Conservation (phyloP, 139 green algal species). For the Diplosphaera chodatii region DNA sequence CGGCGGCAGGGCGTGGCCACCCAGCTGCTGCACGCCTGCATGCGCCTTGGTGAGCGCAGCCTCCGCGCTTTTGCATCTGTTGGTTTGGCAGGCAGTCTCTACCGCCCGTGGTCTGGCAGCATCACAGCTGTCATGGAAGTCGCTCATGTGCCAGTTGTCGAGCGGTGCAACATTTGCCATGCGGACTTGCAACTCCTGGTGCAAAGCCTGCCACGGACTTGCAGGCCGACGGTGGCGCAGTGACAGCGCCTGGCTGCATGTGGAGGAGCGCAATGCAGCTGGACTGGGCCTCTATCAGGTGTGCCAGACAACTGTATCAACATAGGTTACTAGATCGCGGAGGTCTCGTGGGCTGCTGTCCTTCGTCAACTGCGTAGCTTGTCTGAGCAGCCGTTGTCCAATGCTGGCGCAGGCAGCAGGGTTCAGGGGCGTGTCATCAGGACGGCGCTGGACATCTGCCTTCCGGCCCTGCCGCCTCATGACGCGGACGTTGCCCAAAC, state of each 20-base stretch:
- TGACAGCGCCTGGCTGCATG: conserved; percentile 49
- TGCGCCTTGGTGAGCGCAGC: conserved; percentile 22
- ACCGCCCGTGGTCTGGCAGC: too few species aligned
- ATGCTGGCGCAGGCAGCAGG: not conserved
- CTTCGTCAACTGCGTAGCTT: too few species aligned
- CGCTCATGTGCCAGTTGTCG: too few species aligned
- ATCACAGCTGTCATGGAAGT: too few species aligned
- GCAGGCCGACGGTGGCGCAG: conserved; percentile 32
- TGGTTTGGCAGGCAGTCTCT: too few species aligned
- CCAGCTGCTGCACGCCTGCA: conserved; percentile 30
- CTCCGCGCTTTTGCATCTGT: too few species aligned
- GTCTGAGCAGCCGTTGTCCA: too few species aligned
- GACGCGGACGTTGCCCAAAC: not conserved
- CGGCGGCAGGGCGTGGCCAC: conserved; percentile 39
- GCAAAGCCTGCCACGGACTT: too few species aligned
- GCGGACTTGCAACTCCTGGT: too few species aligned
- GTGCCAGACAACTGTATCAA: not conserved
- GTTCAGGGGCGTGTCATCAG: not conserved
- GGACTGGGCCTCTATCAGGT: conserved; percentile 40
- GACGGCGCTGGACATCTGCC: not conserved
- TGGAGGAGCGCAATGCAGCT: conserved; percentile 32
- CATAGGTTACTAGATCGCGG: too few species aligned
- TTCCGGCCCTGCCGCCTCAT: not conserved
- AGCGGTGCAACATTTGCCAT: too few species aligned
- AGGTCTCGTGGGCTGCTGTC: too few species aligned